phyloP scores from a whole-genome alignment of 2,329 filamentous ascomycete species.

The Phyllosticta ampelicida region DNA sequence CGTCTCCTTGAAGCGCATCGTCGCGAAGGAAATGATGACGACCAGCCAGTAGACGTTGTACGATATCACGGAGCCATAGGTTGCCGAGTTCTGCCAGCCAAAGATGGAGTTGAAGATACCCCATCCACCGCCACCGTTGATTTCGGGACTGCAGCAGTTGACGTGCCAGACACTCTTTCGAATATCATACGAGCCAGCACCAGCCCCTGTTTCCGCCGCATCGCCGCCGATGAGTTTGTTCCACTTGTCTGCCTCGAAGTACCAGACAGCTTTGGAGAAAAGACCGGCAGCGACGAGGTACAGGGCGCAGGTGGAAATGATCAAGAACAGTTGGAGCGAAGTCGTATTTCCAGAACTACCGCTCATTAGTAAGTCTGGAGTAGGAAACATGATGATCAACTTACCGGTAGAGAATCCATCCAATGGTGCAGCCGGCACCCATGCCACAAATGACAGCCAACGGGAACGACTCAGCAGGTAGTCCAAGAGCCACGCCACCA shows the following conservation, averaged over 20 bases:
- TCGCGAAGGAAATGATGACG: slow-evolving; percentile 53
- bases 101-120: slow-evolving; percentile 78
- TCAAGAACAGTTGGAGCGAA: slow-evolving; percentile 65
- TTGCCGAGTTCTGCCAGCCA: slow-evolving; percentile 82
- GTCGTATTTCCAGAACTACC: slow-evolving; percentile 48
- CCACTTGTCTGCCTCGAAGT: slow-evolving; percentile 61
- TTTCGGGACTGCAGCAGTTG: slow-evolving; percentile 64
- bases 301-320: slow-evolving; percentile 68
- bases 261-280: slow-evolving; percentile 68
- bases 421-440: slow-evolving; percentile 53
- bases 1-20: slow-evolving; percentile 57
- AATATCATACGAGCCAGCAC: slow-evolving; percentile 68
- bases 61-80: slow-evolving; percentile 74
- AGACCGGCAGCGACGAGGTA: slow-evolving; percentile 77
- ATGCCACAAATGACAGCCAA: slow-evolving; percentile 66
- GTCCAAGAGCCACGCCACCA: slow-evolving; percentile 67
- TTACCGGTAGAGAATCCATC: slow-evolving; percentile 61
- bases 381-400: slow-evolving; percentile 20
- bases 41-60: slow-evolving; percentile 83
- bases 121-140: slow-evolving; percentile 69
- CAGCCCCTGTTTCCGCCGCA: slow-evolving; percentile 51
- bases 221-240: slow-evolving; percentile 53
- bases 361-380: not conserved
- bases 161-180: slow-evolving; percentile 36
- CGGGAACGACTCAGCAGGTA: slow-evolving; percentile 66